Evolutionary conservation across 2,329 filamentous ascomycete species (phyloP).

Genomic region (Periconia sp.): DNA sequence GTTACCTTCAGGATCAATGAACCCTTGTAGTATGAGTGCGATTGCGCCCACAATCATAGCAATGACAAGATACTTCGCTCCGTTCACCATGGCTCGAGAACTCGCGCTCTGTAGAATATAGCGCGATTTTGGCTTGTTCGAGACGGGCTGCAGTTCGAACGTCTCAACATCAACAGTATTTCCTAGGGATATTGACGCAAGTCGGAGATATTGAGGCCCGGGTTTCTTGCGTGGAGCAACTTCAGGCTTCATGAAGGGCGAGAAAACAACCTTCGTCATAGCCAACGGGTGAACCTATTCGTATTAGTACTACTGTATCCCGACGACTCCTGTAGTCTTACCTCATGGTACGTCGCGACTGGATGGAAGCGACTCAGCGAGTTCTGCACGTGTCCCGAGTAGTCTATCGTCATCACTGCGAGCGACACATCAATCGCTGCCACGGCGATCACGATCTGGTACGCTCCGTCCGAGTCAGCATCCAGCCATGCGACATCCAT

Average conservation of each 20-base stretch:
- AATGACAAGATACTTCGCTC: constrained; percentile 63
- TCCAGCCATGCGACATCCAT: constrained; percentile 77
- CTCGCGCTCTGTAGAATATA: constrained; percentile 71
- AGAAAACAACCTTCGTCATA: constrained; percentile 62
- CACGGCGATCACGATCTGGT: constrained; percentile 81
- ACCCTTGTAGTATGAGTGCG: constrained; percentile 66
- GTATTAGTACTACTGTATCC: constrained; percentile 9
- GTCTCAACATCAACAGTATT: constrained; percentile 82
- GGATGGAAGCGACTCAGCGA: constrained; percentile 55
- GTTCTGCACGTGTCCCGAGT: constrained; percentile 57
- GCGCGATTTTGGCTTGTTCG: constrained; percentile 60
- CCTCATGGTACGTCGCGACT: constrained; percentile 60
- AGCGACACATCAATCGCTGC: constrained; percentile 82
- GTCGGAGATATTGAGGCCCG: constrained; percentile 68
- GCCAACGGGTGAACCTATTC: constrained; percentile 55
- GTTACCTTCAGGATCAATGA: constrained; percentile 58
- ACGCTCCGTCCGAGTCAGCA: constrained; percentile 63
- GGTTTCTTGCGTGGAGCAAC: constrained; percentile 26
- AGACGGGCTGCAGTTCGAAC: constrained; percentile 66
- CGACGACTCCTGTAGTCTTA: constrained; percentile 38
- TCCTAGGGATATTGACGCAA: constrained; percentile 81
- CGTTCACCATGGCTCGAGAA: constrained; percentile 55
- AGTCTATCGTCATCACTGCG: constrained; percentile 77
- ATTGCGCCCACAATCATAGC: constrained; percentile 66
- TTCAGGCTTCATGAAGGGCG: constrained; percentile 51